Conservation (phyloP, 306 rosid species). For the Acmispon strigosus region DNA sequence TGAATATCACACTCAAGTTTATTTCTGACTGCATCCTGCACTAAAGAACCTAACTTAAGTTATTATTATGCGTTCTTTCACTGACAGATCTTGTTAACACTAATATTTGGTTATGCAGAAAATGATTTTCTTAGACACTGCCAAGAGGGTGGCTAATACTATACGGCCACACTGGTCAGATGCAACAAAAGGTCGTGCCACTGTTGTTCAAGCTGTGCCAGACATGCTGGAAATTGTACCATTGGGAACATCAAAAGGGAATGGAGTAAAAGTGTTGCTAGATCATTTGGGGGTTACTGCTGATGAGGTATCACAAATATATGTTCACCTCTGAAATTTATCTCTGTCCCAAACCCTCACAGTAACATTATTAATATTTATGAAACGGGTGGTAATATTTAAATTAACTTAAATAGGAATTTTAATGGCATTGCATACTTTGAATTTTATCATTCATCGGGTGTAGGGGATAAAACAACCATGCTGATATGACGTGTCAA, state of each 20-base stretch:
- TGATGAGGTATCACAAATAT: conserved; percentile 48
- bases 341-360: background rate
- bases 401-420: background rate
- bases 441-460: background rate
- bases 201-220: conserved; percentile 76
- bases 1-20: background rate
- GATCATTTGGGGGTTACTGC: conserved; percentile 76
- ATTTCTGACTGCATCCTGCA: background rate
- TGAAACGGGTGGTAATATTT: background rate
- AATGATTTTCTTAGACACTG: conserved; percentile 71
- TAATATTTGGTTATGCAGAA: conserved; percentile 42
- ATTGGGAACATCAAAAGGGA: conserved; percentile 76
- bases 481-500: too few species aligned
- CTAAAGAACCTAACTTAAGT: background rate
- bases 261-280: conserved; percentile 72
- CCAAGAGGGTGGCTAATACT: conserved; percentile 46
- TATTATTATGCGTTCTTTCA: background rate
- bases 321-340: background rate
- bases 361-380: background rate
- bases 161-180: conserved; percentile 86
- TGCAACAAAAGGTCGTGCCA: conserved; percentile 59
- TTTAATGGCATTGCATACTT: background rate
- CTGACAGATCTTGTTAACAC: conserved; percentile 14
- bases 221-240: conserved; percentile 91
- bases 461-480: too few species aligned